These are phyloP conservation scores for Aegilops tauschii DNA, from an alignment of 176 grass and related monocot genomes.

Conservation along the genomic window DNA sequence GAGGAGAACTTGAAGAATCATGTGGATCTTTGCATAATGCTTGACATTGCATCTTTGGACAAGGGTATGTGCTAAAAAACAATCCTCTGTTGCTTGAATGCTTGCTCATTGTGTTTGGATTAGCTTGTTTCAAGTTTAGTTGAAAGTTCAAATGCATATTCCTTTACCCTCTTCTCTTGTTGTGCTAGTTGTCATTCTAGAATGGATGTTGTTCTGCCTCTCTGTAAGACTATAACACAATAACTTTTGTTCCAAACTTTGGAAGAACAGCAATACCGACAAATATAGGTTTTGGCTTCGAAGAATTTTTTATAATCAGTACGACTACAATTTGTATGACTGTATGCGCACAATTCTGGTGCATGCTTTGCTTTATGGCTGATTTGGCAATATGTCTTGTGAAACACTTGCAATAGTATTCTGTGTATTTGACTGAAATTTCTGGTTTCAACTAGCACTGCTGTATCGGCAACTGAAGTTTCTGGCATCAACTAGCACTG, in stretches of 20 bases:
- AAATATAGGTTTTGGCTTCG: background rate
- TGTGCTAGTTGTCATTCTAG: too few relatives aligned
- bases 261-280: background rate
- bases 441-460: background rate
- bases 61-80: slow-evolving; percentile 55
- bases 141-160: background rate
- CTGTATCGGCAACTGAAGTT: background rate
- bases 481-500: background rate
- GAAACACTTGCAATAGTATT: background rate
- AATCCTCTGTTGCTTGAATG: background rate
- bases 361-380: background rate
- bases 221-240: background rate
- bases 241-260: background rate
- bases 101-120: background rate
- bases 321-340: background rate
- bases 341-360: background rate
- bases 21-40: slow-evolving; percentile 79
- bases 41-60: slow-evolving; percentile 72
- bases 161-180: background rate
- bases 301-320: background rate
- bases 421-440: background rate
- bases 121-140: background rate
- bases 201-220: too few relatives aligned
- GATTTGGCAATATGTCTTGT: background rate
- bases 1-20: slow-evolving; percentile 86